These are phyloP conservation scores for Trematosphaeria pertusa DNA, from an alignment of 2,329 filamentous ascomycete species.

Conservation along the genomic window DNA sequence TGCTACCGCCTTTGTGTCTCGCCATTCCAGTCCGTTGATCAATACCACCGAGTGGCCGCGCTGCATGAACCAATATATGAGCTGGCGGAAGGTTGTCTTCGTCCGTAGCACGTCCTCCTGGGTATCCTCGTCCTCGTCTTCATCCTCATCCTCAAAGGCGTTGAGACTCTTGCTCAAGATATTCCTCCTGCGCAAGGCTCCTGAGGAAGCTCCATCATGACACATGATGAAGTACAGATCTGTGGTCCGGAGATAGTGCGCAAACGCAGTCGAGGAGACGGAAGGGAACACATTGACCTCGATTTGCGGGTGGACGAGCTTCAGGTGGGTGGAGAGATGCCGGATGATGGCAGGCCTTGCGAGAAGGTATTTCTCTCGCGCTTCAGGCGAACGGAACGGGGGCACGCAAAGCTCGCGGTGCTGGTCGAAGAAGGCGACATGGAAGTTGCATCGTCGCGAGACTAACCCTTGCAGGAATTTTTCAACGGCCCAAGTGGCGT, in stretches of 20 bases:
- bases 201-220: constrained; percentile 64
- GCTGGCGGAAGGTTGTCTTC: constrained; percentile 48
- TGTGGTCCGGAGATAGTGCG: constrained; percentile 60
- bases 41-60: constrained; percentile 68
- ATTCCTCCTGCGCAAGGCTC: constrained; percentile 26
- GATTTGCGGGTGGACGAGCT: constrained; percentile 47
- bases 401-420: constrained; percentile 65
- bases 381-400: constrained; percentile 35
- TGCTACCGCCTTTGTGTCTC: constrained; percentile 65
- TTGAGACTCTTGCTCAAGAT: constrained; percentile 25
- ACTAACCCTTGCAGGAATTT: constrained; percentile 66
- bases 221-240: constrained; percentile 73
- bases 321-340: constrained; percentile 63
- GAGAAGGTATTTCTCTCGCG: constrained; percentile 64
- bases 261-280: constrained; percentile 59
- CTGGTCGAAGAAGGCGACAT: constrained; percentile 72
- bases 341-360: constrained; percentile 69
- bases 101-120: constrained; percentile 29
- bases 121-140: constrained; percentile 18
- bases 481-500: constrained; percentile 74
- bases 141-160: constrained; percentile 26
- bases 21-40: constrained; percentile 68
- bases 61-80: constrained; percentile 63
- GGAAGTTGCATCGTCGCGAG: constrained; percentile 72
- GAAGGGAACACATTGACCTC: constrained; percentile 58